phyloP scores from a whole-genome alignment of 805 yeast genomes.

The Candida nanaspora region DNA sequence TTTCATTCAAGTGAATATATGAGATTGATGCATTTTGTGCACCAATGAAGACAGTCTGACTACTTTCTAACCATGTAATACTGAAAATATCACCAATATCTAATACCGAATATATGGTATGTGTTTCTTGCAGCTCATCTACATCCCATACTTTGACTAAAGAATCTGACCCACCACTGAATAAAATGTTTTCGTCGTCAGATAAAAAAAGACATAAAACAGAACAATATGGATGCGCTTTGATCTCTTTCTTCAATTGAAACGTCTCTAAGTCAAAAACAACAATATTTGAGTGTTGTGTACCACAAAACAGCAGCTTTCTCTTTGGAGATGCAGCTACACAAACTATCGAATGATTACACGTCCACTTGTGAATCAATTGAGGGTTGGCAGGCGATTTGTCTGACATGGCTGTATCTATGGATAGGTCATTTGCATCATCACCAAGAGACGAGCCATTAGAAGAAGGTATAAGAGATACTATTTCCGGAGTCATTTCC shows the following conservation, averaged over 20 bases:
- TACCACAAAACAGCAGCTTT: conserved; percentile 74
- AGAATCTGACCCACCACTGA: conserved; percentile 89
- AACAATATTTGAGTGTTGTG: conserved; percentile 75
- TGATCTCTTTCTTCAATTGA: conserved; percentile 42
- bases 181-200: conserved; percentile 48
- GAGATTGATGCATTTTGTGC: conserved; percentile 87
- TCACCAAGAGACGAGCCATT: no score
- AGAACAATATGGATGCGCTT: conserved; percentile 67
- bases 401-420: not conserved
- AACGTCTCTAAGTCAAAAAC: conserved; percentile 64
- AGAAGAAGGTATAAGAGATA: no score
- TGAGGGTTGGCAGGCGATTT: conserved; percentile 17
- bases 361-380: conserved; percentile 70
- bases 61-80: conserved; percentile 54
- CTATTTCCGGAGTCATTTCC: no score
- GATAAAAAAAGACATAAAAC: conserved; percentile 62
- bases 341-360: conserved; percentile 65
- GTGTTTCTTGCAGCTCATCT: conserved; percentile 33
- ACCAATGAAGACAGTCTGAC: conserved; percentile 69
- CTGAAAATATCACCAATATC: conserved; percentile 95
- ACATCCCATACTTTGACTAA: conserved; percentile 70
- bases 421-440: not conserved
- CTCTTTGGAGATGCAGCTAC: conserved; percentile 53
- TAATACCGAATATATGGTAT: conserved; percentile 72
- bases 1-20: conserved; percentile 50